Percentiles rank a stretch among this genome's conserved stretches.
phyloP scores from a whole-genome alignment of 331 rosid genomes.

The Quercus tomentella region DNA sequence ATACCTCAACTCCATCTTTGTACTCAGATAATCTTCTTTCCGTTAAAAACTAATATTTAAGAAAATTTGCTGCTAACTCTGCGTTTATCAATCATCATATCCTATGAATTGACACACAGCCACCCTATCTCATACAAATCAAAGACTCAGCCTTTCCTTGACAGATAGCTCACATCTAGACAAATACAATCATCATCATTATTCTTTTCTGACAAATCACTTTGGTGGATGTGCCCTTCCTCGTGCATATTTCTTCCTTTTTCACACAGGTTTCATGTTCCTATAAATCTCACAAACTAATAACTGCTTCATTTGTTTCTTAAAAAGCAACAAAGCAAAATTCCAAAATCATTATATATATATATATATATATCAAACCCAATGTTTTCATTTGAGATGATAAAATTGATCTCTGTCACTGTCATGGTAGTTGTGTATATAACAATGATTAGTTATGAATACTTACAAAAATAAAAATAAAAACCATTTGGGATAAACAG shows the following conservation, averaged over 20 bases:
- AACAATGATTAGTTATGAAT: neutral
- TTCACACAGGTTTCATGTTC: neutral
- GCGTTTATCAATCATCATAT: neutral
- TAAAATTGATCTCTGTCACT: too few species aligned
- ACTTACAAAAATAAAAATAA: neutral
- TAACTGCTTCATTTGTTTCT: too few species aligned
- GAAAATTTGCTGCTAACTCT: neutral
- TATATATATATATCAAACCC: neutral
- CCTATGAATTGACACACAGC: neutral
- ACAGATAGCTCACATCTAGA: neutral
- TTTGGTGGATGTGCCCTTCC: neutral
- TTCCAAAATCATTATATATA: too few species aligned
- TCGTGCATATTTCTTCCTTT: neutral
- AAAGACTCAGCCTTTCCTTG: neutral
- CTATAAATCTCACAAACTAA: too few species aligned
- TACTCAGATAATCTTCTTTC: neutral
- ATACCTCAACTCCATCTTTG: neutral
- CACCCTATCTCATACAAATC: neutral
- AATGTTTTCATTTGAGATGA: too few species aligned
- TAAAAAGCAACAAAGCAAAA: too few species aligned
- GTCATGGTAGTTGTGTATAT: too few species aligned
- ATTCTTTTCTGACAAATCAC: neutral
- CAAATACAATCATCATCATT: neutral
- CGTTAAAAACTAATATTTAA: neutral
- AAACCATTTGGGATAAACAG: neutral